Evolutionary conservation across 257 asterid genomes (phyloP).

Genomic region (Ligustrum vulgare): DNA sequence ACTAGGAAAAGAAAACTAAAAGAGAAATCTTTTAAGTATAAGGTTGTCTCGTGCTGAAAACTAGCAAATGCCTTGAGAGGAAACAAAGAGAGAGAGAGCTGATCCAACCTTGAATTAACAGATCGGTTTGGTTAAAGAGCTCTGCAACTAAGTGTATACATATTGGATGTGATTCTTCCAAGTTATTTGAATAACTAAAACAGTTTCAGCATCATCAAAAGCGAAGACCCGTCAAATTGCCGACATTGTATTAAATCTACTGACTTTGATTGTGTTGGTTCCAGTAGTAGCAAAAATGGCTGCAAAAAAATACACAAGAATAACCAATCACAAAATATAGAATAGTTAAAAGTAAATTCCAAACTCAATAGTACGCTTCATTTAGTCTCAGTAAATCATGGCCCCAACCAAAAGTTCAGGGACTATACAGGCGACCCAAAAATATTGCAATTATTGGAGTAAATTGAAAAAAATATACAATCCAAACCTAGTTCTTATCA

Average conservation of each 20-base stretch:
- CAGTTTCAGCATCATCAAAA: constrained; percentile 21
- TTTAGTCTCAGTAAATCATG: not conserved
- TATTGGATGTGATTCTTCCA: constrained; percentile 22
- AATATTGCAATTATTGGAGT: not conserved
- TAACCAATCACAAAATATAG: not conserved
- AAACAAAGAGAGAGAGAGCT: not conserved
- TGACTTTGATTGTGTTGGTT: constrained; percentile 1
- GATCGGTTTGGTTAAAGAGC: constrained; percentile 13
- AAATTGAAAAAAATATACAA: not conserved
- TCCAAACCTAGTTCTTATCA: not conserved
- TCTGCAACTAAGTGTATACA: constrained; percentile 31
- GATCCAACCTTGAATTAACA: not conserved
- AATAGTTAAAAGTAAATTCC: not conserved
- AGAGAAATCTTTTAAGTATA: not conserved
- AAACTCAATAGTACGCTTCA: not conserved
- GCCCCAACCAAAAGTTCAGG: not conserved
- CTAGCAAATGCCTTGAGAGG: not conserved
- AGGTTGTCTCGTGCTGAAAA: not conserved
- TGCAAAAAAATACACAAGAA: constrained; percentile 17
- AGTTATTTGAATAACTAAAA: constrained; percentile 26
- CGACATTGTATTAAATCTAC: constrained; percentile 12
- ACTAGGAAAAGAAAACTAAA: not conserved
- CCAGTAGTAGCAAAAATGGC: constrained; percentile 21
- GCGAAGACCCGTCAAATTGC: constrained; percentile 8
- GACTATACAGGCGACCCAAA: not conserved